phyloP scores from a whole-genome alignment of 2,329 filamentous ascomycete species.

The Grosmannia huntii region DNA sequence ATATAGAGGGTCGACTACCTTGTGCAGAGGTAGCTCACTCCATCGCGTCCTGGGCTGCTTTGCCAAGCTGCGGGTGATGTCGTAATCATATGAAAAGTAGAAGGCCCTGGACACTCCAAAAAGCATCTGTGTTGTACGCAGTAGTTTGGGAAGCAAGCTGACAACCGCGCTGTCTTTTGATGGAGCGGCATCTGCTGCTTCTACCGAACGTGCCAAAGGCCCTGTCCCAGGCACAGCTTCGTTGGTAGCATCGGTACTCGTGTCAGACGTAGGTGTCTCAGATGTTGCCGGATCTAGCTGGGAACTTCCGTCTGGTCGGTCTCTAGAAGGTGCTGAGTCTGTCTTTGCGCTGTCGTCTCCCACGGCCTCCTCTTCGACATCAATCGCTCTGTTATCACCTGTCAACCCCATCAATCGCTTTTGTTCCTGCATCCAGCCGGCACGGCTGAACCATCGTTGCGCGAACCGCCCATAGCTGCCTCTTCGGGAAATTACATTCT shows the following conservation, averaged over 20 bases:
- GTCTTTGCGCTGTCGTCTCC: background rate
- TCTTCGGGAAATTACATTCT: conserved; percentile 75
- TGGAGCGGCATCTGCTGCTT: conserved; percentile 12
- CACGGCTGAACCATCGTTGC: conserved; percentile 79
- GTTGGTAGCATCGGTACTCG: conserved; percentile 5
- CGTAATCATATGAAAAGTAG: conserved; percentile 90
- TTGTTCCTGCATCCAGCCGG: conserved; percentile 64
- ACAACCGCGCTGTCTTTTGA: conserved; percentile 25
- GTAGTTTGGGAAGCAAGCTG: conserved; percentile 65
- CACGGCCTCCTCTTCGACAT: conserved; percentile 7
- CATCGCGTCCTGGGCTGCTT: conserved; percentile 24
- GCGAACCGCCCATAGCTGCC: conserved; percentile 85
- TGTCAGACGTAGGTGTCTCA: background rate
- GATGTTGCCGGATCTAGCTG: background rate
- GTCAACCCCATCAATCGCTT: conserved; percentile 59
- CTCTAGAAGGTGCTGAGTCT: background rate
- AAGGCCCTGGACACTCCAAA: conserved; percentile 76
- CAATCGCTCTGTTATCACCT: conserved; percentile 28
- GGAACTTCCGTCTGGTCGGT: background rate
- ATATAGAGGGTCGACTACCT: conserved; percentile 61
- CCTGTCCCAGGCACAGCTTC: background rate
- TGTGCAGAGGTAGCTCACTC: conserved; percentile 49
- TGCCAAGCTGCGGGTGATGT: conserved; percentile 60
- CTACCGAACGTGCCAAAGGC: background rate
- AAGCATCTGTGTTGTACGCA: conserved; percentile 72